These are phyloP conservation scores for Cryptomeria japonica DNA, from an alignment of 75 land plant genomes.

Conservation along the genomic window DNA sequence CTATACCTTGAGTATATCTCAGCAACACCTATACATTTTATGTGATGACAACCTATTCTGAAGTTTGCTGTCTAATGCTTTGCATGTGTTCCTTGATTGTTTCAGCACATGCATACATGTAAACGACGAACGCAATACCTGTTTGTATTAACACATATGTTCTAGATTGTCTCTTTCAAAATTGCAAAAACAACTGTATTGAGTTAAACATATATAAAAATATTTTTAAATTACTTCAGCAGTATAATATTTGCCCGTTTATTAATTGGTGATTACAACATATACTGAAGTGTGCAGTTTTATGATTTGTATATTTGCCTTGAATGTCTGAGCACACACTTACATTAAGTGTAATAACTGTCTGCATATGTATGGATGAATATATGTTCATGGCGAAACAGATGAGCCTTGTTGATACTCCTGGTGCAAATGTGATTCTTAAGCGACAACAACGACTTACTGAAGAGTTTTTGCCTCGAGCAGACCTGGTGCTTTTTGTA, in stretches of 20 bases:
- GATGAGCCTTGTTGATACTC: constrained; percentile 97
- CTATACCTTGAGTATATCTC: too few relatives aligned
- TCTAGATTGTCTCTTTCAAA: background rate
- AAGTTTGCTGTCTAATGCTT: background rate
- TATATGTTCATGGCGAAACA: constrained; percentile 36
- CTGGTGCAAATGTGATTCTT: constrained; percentile 97
- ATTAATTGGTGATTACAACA: background rate
- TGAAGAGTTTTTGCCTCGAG: constrained; percentile 97
- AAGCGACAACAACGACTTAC: constrained; percentile 95
- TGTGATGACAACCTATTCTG: background rate
- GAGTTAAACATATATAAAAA: background rate
- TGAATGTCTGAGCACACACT: background rate
- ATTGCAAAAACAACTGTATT: background rate
- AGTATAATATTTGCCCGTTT: background rate
- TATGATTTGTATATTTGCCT: background rate
- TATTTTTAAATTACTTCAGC: background rate
- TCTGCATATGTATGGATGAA: background rate
- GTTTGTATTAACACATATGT: background rate
- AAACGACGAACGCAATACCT: background rate
- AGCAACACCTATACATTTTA: too few relatives aligned
- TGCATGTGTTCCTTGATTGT: background rate
- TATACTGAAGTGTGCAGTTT: background rate
- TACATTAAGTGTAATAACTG: background rate
- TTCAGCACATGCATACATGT: background rate
- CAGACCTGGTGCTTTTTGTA: constrained; percentile 93